These are phyloP conservation scores for Ustulina deusta DNA, from an alignment of 2,329 filamentous ascomycete species.

Conservation along the genomic window DNA sequence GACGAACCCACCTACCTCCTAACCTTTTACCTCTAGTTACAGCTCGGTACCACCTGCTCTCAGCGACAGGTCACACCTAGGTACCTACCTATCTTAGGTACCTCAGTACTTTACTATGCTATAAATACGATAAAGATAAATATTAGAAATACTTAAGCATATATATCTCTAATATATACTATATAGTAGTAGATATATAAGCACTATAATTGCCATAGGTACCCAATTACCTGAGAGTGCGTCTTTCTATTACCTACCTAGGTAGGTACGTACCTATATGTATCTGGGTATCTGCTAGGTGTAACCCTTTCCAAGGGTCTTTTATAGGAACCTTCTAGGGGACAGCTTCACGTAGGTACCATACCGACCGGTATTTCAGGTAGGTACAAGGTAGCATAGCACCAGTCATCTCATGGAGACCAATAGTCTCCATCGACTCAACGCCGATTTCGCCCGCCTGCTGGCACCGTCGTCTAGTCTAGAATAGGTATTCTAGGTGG, in stretches of 20 bases:
- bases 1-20: conserved; percentile 7
- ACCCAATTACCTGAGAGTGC: too few species aligned
- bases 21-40: background rate
- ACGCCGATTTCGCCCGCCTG: background rate
- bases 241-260: background rate
- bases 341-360: too few species aligned
- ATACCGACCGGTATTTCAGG: background rate
- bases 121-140: background rate
- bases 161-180: too few species aligned
- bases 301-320: too few species aligned
- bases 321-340: too few species aligned
- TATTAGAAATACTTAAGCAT: too few species aligned
- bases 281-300: too few species aligned
- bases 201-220: too few species aligned
- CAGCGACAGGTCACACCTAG: background rate
- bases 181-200: too few species aligned
- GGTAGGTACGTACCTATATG: background rate
- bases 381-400: background rate
- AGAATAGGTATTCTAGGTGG: background rate
- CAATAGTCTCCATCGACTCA: background rate
- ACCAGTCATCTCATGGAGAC: background rate
- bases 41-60: background rate
- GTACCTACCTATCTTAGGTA: background rate
- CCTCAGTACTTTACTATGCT: background rate
- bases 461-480: background rate